Evolutionary conservation across 2,329 filamentous ascomycete genomes (phyloP), one percentile per base, ranked within the genome.

Genomic region (Sclerotinia spermophila): DNA sequence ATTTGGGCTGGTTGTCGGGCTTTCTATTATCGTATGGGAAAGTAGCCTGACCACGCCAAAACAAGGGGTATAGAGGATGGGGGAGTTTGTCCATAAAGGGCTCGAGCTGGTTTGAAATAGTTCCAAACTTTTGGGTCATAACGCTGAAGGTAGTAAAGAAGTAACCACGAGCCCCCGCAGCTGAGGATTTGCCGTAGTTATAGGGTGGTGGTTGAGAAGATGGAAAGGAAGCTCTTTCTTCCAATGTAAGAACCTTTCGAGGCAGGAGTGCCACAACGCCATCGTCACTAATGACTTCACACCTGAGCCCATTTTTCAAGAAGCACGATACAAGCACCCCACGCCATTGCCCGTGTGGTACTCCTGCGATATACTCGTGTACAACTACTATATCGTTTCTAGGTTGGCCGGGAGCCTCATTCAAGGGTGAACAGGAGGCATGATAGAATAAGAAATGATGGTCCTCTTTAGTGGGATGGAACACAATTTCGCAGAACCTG

Each of bases 131-230:
- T 15, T 68, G 61, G 4, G 60, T 70, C 24, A 66, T 30, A 19
- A 71, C 65, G 38, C 73, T 69, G 65, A 75, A 75, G 65, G 65
- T 69, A 27, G 69, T 44, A n/a, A 72, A 35, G 17, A 8, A 38
- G 30, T 35, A 40, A 24, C 19, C 11, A n/a, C 13, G 15, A 8
- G 21, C 1, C 17, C 3, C 11, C 21, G 51, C 2, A 38, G 45
- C 11, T 8, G 7, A 13, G 8, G 30, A 48, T n/a, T 24, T 60
- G 2, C 10, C 15, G n/a, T 68, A 40, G 5, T 33, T 44, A 42
- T 13, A 38, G n/a, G 53, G 19, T 33, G 30, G 5, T 21, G n/a
- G 24, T 17, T 56, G 40, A 24, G n/a, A 15, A 38, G 21, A n/a
- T n/a, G n/a, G 27, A 30, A 24, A 13, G 40, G 19, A 17, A 30